These are phyloP conservation scores for Psidium friedrichsthalianum DNA, from an alignment of 345 rosid genomes.

Conservation along the genomic window DNA sequence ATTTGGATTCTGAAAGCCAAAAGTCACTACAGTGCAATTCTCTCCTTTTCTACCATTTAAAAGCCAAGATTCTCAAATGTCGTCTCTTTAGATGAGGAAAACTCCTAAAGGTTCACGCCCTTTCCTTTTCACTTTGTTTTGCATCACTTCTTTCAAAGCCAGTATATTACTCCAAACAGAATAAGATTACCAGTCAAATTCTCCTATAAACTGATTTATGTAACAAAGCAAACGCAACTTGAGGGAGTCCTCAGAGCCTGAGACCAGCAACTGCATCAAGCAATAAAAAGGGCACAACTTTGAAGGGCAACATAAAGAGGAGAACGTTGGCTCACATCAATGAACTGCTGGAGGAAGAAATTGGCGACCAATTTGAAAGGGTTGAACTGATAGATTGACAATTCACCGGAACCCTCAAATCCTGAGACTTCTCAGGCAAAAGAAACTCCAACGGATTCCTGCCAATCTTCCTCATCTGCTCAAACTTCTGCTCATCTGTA, in stretches of 20 bases:
- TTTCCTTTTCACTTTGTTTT: background rate
- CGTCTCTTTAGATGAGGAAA: background rate
- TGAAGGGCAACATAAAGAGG: background rate
- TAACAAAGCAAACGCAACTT: background rate
- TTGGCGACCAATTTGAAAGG: constrained; percentile 43
- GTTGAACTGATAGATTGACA: constrained; percentile 21
- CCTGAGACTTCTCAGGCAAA: constrained; percentile 36
- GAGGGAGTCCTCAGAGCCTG: background rate
- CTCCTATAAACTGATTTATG: background rate
- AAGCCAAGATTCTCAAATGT: background rate
- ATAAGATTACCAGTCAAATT: background rate
- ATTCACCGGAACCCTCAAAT: constrained; percentile 31
- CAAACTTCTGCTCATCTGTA: constrained; percentile 27
- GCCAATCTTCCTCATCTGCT: constrained; percentile 31
- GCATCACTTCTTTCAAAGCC: background rate
- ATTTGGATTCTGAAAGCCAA: background rate
- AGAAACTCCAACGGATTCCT: constrained; percentile 36
- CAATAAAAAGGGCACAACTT: background rate
- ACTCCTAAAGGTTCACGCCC: background rate
- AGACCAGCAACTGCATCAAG: background rate
- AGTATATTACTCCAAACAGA: background rate
- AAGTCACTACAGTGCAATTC: background rate
- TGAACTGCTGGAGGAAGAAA: constrained; percentile 41
- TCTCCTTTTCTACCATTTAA: background rate
- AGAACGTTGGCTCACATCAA: constrained; percentile 27